A percentile compares a stretch with the other conserved stretches of the same genome.
phyloP scores from a whole-genome alignment of 2,329 filamentous ascomycete genomes.

The Clarireedia monteithiana region DNA sequence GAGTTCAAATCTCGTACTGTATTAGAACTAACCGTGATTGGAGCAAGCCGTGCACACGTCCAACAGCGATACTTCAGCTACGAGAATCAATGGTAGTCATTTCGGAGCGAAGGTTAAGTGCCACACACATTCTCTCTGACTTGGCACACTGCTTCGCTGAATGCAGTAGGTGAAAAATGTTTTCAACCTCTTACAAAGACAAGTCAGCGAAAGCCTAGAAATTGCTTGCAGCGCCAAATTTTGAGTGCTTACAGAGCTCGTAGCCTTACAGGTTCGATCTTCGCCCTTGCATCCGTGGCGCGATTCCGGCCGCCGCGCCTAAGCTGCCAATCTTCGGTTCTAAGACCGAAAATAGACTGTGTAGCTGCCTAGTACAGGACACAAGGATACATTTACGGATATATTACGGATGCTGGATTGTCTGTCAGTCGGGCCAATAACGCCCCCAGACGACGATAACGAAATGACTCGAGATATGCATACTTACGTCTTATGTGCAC shows the following conservation, averaged over 20 bases:
- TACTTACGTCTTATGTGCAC: too few species aligned
- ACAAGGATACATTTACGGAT: background rate
- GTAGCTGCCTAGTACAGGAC: background rate
- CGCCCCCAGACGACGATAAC: background rate
- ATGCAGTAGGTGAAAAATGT: too few species aligned
- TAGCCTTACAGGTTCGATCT: background rate
- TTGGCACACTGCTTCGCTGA: too few species aligned
- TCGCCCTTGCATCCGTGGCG: background rate
- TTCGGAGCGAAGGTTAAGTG: too few species aligned
- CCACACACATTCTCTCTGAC: too few species aligned
- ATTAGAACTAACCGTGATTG: too few species aligned
- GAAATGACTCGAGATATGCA: background rate
- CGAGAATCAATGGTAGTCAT: too few species aligned
- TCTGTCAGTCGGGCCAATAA: background rate
- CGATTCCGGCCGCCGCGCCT: background rate
- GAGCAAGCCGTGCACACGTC: too few species aligned
- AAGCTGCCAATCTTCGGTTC: background rate
- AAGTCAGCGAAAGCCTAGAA: too few species aligned
- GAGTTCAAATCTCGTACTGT: too few species aligned
- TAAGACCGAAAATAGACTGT: background rate
- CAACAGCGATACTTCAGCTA: too few species aligned
- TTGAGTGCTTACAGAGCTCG: background rate
- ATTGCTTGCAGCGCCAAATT: background rate
- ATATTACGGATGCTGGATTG: background rate
- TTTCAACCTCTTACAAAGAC: too few species aligned